Percentiles rank a stretch among this genome's conserved stretches.
Evolutionary conservation across 306 rosid genomes (phyloP).

Genomic region (Cyamopsis tetragonoloba): DNA sequence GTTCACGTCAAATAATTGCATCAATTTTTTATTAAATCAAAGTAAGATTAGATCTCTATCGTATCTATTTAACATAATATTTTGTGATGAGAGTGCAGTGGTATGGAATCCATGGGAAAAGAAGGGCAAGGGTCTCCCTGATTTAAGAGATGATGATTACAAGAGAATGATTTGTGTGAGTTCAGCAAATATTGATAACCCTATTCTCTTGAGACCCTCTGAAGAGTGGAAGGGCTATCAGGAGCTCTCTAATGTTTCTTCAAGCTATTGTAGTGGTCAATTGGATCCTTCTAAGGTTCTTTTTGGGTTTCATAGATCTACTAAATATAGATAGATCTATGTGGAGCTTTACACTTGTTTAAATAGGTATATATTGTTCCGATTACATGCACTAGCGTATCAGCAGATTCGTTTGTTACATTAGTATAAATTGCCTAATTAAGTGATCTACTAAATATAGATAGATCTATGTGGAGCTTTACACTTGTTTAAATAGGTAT

Average conservation of each 20-base stretch:
- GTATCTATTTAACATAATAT: neutral
- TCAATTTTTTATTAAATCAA: no score
- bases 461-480: no score
- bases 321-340: no score
- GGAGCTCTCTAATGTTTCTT: constrained; percentile 63
- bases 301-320: constrained; percentile 43
- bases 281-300: constrained; percentile 71
- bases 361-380: neutral
- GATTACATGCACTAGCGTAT: constrained; percentile 23
- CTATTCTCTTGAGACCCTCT: constrained; percentile 55
- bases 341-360: no score
- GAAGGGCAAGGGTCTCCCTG: constrained; percentile 57
- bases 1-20: no score
- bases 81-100: constrained; percentile 37
- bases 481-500: neutral
- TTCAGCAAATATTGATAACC: constrained; percentile 59
- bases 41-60: no score
- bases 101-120: constrained; percentile 87
- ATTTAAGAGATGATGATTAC: constrained; percentile 72
- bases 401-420: no score
- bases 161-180: constrained; percentile 61
- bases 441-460: no score
- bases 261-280: constrained; percentile 88
- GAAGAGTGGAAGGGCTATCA: constrained; percentile 82
- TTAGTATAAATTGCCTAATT: no score